Percentiles rank a stretch among this genome's conserved stretches.
phyloP scores from a whole-genome alignment of 2,329 filamentous ascomycete species.

The Claviceps purpurea region DNA sequence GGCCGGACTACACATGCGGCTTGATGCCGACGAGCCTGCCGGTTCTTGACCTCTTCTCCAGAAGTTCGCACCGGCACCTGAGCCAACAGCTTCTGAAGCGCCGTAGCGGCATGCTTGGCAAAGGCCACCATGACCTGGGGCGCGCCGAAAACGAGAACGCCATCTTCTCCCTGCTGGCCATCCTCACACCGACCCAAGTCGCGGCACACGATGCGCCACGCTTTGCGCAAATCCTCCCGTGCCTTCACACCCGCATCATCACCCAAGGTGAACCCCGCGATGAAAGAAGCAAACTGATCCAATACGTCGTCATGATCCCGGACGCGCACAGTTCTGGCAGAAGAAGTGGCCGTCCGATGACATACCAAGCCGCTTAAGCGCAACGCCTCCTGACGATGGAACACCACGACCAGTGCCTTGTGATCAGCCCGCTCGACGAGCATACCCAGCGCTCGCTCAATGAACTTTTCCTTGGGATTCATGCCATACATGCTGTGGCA shows the following conservation, averaged over 20 bases:
- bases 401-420: constrained; percentile 35
- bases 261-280: constrained; percentile 30
- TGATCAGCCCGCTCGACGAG: constrained; percentile 21
- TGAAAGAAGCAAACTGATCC: constrained; percentile 38
- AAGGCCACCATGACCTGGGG: constrained; percentile 40
- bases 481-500: constrained; percentile 54
- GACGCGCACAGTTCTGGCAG: constrained; percentile 29
- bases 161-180: constrained; percentile 14
- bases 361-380: constrained; percentile 34
- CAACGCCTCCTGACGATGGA: constrained; percentile 37
- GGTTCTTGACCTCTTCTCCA: constrained; percentile 31
- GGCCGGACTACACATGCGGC: constrained; percentile 34
- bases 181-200: constrained; percentile 26
- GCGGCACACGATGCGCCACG: constrained; percentile 42
- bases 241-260: constrained; percentile 11
- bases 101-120: constrained; percentile 16
- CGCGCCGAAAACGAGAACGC: constrained; percentile 30
- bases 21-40: constrained; percentile 31
- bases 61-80: constrained; percentile 23
- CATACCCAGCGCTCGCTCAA: constrained; percentile 33
- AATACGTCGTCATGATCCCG: constrained; percentile 29
- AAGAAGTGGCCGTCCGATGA: constrained; percentile 32
- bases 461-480: constrained; percentile 29
- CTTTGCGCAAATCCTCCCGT: constrained; percentile 17
- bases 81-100: constrained; percentile 27